Evolutionary conservation across 192 early-diverging fungal genomes (phyloP).

Genomic region (Entomortierella parvispora): DNA sequence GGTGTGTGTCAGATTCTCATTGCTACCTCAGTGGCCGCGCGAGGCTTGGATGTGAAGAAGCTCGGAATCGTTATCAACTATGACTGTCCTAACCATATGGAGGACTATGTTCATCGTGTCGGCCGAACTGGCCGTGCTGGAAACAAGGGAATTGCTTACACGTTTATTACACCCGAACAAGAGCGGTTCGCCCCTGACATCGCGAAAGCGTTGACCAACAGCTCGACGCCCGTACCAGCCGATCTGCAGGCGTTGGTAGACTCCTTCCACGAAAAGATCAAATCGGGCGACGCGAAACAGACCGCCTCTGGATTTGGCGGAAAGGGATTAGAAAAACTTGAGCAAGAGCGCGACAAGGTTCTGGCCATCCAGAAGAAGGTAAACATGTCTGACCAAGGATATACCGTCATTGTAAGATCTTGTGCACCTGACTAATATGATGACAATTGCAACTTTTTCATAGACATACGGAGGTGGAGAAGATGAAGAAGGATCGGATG

Average conservation of each 20-base stretch:
- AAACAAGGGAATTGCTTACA: slow-evolving; percentile 96
- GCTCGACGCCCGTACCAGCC: slow-evolving; percentile 75
- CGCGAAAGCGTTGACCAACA: slow-evolving; percentile 87
- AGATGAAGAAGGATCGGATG: slow-evolving; percentile 76
- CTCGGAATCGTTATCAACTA: slow-evolving; percentile 95
- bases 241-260: slow-evolving; percentile 86
- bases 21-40: slow-evolving; percentile 96
- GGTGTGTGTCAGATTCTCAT: slow-evolving; percentile 90
- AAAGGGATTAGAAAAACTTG: slow-evolving; percentile 94
- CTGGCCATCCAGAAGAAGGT: slow-evolving; percentile 93
- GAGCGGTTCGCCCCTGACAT: slow-evolving; percentile 93
- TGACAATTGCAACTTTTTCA: not conserved
- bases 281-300: slow-evolving; percentile 75
- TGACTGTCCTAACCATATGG: slow-evolving; percentile 97
- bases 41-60: slow-evolving; percentile 95
- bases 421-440: not conserved
- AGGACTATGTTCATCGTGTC: slow-evolving; percentile 98
- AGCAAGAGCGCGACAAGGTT: slow-evolving; percentile 89
- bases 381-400: slow-evolving; percentile 6
- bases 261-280: slow-evolving; percentile 81
- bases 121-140: slow-evolving; percentile 98
- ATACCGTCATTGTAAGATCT: too few relatives aligned
- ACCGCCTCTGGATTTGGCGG: slow-evolving; percentile 92
- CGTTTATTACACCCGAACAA: slow-evolving; percentile 95
- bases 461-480: slow-evolving; percentile 78